These are phyloP conservation scores for Coemansia sp. DNA, from an alignment of 192 early-diverging fungal species.

Conservation along the genomic window DNA sequence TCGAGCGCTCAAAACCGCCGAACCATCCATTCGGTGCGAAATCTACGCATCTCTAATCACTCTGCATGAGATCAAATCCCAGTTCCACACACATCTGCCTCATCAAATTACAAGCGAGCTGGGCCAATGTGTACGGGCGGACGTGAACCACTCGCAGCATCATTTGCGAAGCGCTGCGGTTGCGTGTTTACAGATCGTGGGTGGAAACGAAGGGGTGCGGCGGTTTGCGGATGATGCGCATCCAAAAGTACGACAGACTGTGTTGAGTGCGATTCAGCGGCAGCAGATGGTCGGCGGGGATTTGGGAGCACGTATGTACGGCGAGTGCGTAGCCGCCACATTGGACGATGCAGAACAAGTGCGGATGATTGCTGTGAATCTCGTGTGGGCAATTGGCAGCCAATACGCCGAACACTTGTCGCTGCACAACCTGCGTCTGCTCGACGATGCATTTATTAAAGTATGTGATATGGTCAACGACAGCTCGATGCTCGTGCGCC, in stretches of 20 bases:
- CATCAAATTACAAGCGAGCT: background rate
- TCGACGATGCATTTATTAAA: slow-evolving; percentile 77
- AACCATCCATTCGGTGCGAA: slow-evolving; percentile 40
- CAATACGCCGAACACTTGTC: slow-evolving; percentile 53
- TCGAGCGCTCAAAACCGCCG: slow-evolving; percentile 13
- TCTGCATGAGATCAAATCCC: slow-evolving; percentile 39
- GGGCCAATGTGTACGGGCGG: background rate
- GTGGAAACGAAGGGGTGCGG: slow-evolving; percentile 8
- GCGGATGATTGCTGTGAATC: slow-evolving; percentile 64
- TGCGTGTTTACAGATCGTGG: slow-evolving; percentile 10
- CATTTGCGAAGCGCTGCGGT: slow-evolving; percentile 45
- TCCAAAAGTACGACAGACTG: slow-evolving; percentile 43
- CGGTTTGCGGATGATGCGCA: slow-evolving; percentile 41
- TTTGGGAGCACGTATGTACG: slow-evolving; percentile 57
- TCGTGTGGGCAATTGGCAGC: slow-evolving; percentile 64
- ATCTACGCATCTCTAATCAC: slow-evolving; percentile 33
- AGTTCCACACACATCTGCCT: slow-evolving; percentile 8
- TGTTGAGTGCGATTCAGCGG: slow-evolving; percentile 26
- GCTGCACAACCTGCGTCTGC: slow-evolving; percentile 44
- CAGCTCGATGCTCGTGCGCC: slow-evolving; percentile 64
- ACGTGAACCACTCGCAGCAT: slow-evolving; percentile 34
- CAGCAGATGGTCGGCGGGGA: slow-evolving; percentile 28
- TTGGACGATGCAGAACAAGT: slow-evolving; percentile 74
- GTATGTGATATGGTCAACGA: slow-evolving; percentile 85
- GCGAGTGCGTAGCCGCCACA: slow-evolving; percentile 62